These are phyloP conservation scores for Phytophthora pinifolia DNA, from an alignment of 352 stramenopile genomes.

Conservation along the genomic window DNA sequence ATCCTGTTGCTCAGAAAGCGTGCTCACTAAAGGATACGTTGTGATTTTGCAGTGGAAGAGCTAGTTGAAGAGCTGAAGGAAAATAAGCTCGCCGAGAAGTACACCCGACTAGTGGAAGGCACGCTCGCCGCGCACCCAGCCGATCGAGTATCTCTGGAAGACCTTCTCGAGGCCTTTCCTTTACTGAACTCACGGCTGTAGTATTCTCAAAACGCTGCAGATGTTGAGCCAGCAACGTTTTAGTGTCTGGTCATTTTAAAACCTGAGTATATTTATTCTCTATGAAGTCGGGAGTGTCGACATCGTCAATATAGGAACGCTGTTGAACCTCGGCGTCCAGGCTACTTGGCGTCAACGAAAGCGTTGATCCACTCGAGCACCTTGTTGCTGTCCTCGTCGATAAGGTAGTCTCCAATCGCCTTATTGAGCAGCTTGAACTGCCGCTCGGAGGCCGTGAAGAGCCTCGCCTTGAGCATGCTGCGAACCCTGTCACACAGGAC, in stretches of 20 bases:
- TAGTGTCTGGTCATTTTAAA: background rate
- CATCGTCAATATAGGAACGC: constrained; percentile 1
- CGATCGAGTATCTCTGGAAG: constrained; percentile 40
- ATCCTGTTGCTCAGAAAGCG: background rate
- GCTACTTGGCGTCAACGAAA: constrained; percentile 44
- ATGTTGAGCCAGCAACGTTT: background rate
- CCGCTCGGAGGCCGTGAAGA: constrained; percentile 51
- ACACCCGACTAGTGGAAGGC: constrained; percentile 41
- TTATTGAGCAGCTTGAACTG: constrained; percentile 61
- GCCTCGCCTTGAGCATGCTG: constrained; percentile 50
- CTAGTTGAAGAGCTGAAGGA: constrained; percentile 49
- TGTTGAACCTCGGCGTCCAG: too few species aligned
- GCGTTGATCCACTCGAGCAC: constrained; percentile 73
- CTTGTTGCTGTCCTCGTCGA: constrained; percentile 39
- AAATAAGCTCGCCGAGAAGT: constrained; percentile 29
- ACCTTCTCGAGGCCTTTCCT: constrained; percentile 44
- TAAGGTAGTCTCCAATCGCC: constrained; percentile 45
- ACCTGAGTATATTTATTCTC: constrained; percentile 40
- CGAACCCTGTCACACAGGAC: constrained; percentile 56
- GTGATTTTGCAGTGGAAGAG: constrained; percentile 46
- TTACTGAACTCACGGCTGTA: constrained; percentile 50
- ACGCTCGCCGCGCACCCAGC: constrained; percentile 45
- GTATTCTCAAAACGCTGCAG: background rate
- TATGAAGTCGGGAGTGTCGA: constrained; percentile 2
- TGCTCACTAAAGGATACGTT: constrained; percentile 4